These are phyloP conservation scores for Kitagawia praeruptora DNA, from an alignment of 129 eudicot genomes.

Conservation along the genomic window DNA sequence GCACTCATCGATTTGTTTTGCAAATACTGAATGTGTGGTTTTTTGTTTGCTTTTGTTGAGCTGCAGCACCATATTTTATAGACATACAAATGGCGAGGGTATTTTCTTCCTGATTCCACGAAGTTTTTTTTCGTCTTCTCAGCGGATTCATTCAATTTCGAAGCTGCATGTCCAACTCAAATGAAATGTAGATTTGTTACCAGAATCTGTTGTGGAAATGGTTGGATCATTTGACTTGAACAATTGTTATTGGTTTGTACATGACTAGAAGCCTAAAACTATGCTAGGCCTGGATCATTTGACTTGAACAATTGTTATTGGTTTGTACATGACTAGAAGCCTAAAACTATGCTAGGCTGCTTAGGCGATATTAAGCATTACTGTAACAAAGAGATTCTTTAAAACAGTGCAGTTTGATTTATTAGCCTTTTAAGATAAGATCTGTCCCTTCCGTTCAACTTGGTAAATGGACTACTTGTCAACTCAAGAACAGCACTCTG, in stretches of 20 bases:
- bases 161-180: neutral
- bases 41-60: neutral
- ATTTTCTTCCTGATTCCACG: neutral
- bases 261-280: neutral
- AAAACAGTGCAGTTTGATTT: neutral
- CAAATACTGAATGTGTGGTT: neutral
- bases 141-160: neutral
- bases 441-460: neutral
- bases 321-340: neutral
- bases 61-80: neutral
- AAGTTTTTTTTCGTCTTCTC: neutral
- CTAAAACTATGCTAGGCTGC: neutral
- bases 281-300: neutral
- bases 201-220: constrained; percentile 4
- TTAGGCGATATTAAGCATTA: neutral
- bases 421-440: neutral
- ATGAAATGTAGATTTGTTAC: neutral
- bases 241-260: neutral
- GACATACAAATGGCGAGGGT: neutral
- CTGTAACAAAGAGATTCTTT: neutral
- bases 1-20: neutral
- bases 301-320: neutral
- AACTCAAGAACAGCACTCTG: neutral
- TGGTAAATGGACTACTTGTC: neutral
- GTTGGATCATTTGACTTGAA: neutral